Base-by-base conservation (phyloP, 805 yeast genomes). In the Yamadazyma nakazawae region DNA sequence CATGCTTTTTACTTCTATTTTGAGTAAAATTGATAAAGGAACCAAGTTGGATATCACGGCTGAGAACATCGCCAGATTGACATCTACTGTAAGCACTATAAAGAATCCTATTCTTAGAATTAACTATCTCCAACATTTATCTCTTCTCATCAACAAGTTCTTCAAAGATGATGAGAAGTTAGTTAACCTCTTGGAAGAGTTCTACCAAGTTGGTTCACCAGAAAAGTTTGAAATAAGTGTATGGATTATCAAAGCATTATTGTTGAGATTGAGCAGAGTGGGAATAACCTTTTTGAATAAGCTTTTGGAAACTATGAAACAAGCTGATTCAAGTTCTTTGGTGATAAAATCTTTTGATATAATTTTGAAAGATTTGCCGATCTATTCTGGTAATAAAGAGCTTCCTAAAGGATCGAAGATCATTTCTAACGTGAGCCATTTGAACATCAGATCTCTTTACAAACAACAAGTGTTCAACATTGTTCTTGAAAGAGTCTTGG, bases 391-490 rank as follows among this genome's bases (percentile, higher is more conserved):
- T 45, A 67, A 74, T 39, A 81, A 79, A 56, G 75, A 64, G 28
- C 60, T 50, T 63, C 53, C 57, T 5, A 58, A 56, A 28, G 54
- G 56, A 34, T 51, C 52, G 13, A 72, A 59, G 54, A 61, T 58
- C 34, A 74, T 68, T 6, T 74, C 74, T 24, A 68, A 68, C n/a
- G 77, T 76, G 1, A 62, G 62, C 51, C 81, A 81, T 51, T 73
- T 85, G 46, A 80, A 82, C 49, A 77, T 85, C 16, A 78, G 86
- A 48, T 63, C 78, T 38, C 71, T 94, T 19, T 88, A 85, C 73
- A 89, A 89, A 60, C 99, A 94, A 59, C 82, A 82, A 52, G 74
- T 88, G 21, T 88, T 89, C 60, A 79, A 80, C 49, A 66, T 72
- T 8, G 67, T 81, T 1, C 72, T 88, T 5, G 63, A 61, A 26